phyloP scores from a whole-genome alignment of 2,329 filamentous ascomycete genomes.

The Orbilia ellipsospora region DNA sequence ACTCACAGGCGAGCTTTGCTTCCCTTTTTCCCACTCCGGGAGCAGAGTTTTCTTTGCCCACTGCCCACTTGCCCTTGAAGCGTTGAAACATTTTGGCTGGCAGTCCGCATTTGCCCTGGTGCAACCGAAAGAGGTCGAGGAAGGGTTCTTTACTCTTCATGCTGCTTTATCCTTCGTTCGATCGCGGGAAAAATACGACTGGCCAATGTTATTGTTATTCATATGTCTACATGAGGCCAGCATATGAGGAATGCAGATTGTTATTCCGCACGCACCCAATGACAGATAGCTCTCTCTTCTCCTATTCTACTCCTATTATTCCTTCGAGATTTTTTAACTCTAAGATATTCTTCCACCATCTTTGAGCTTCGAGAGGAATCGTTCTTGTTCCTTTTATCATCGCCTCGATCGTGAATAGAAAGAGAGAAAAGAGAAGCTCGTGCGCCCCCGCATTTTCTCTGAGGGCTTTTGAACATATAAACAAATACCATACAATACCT shows the following conservation, averaged over 20 bases:
- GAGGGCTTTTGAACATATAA: neutral
- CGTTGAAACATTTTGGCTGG: neutral
- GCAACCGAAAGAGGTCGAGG: conserved; percentile 16
- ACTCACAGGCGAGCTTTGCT: conserved; percentile 11
- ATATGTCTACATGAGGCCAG: neutral
- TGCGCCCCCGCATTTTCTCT: conserved; percentile 39
- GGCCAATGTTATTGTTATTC: neutral
- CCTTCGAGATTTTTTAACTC: conserved; percentile 1
- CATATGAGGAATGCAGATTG: conserved; percentile 22
- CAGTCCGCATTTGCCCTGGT: conserved; percentile 39
- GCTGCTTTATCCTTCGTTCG: conserved; percentile 7
- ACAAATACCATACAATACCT: too few species aligned
- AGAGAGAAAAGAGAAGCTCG: neutral
- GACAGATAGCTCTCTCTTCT: too few species aligned
- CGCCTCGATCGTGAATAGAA: neutral
- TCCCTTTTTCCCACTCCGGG: neutral
- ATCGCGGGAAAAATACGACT: conserved; percentile 24
- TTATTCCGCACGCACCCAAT: neutral
- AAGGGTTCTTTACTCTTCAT: conserved; percentile 5
- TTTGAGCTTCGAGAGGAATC: conserved; percentile 12
- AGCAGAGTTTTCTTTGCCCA: neutral
- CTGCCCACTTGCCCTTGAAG: neutral
- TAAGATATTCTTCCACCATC: neutral
- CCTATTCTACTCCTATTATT: too few species aligned
- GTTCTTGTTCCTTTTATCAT: neutral